phyloP scores from a whole-genome alignment of 345 rosid genomes.

The Euphorbia tirucalli region DNA sequence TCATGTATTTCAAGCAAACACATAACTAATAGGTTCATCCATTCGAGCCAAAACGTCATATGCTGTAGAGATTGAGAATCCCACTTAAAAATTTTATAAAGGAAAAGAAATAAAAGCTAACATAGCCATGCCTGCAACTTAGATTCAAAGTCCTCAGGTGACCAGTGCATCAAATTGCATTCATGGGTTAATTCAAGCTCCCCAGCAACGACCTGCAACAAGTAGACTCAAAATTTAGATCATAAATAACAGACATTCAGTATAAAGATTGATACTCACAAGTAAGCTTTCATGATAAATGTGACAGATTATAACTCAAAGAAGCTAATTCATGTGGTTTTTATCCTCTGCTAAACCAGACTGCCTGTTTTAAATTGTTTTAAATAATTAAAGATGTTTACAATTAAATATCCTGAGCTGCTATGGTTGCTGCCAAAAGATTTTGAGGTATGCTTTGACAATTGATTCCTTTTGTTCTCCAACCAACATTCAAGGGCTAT shows the following conservation, averaged over 20 bases:
- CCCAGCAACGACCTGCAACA: constrained; percentile 89
- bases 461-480: background rate
- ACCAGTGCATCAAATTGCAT: constrained; percentile 87
- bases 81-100: background rate
- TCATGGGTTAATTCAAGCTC: constrained; percentile 92
- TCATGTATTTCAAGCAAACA: background rate
- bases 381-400: background rate
- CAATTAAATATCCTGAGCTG: background rate
- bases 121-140: constrained; percentile 66
- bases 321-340: background rate
- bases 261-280: background rate
- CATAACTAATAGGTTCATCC: background rate
- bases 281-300: background rate
- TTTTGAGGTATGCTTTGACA: background rate
- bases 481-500: background rate
- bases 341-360: background rate
- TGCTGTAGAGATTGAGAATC: background rate
- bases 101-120: background rate
- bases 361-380: background rate
- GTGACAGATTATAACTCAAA: background rate
- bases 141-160: constrained; percentile 94
- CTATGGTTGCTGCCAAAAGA: background rate
- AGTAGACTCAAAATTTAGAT: constrained; percentile 11
- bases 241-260: background rate
- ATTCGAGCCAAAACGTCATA: background rate